Base-by-base conservation (phyloP, 805 yeast genomes). In the Ogataea henricii region DNA sequence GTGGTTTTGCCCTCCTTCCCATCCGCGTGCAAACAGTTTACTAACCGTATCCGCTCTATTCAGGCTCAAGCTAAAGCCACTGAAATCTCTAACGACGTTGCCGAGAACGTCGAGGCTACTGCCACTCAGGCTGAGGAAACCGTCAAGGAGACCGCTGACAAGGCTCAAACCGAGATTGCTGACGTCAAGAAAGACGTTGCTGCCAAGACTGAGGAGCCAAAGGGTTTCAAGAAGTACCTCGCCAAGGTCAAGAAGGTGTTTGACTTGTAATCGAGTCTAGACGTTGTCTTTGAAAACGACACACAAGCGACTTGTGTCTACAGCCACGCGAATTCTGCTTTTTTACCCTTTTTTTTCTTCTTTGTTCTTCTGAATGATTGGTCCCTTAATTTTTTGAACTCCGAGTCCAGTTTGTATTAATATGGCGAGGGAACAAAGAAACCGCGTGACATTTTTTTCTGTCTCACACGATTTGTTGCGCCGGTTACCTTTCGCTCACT, bases 231-330 rank as follows among this genome's bases (percentile, higher is more conserved):
- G 62, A 67, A 62, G 55, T 52, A 60, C 45, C 30, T 57, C 14
- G 51, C 60, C 37, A 65, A 63, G 57, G 42, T 66, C 40, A 67
- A 65, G 61, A 62, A 58, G 46, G 39, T 51, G 27, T 54, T 54
- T 32, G 51, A 51, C 45, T 16, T 53, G 40, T 53, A 43, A 47
- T 14, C 6, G 8, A 22, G 8, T 22, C 25, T 8, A 22, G 8
- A 22, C n/a, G n/a, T n/a, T n/a, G 25, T 8, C 30, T 41, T 17
- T 6, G 12, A 17, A 17, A 23, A 34, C 10, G 23, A 10, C 13
- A 34, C 37, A 10, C 27, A 8, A 12, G 23, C 37, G 20, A 23
- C 16, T 42, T 17, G 25, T 26, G 35, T 21, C 14, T 25, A 26
- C 23, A 29, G 13, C 10, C 13, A 30, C 26, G 44, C 36, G 44